These are phyloP conservation scores for Axilococcus clingmanii DNA, from an alignment of 139 green algal species.

Conservation along the genomic window DNA sequence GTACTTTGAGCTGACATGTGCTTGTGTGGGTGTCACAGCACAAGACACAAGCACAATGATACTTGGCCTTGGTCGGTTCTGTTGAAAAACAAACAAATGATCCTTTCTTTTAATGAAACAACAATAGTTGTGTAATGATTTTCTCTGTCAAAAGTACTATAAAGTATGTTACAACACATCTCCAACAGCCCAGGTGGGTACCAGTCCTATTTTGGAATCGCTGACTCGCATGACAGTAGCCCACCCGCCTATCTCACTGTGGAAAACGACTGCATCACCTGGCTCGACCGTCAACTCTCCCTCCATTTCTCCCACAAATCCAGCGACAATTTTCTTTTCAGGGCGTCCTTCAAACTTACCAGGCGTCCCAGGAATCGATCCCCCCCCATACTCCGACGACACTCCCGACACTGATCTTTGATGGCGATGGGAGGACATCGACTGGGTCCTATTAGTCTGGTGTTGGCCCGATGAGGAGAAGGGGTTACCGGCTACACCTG, in stretches of 20 bases:
- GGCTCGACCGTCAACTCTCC: conserved; percentile 27
- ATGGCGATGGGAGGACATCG: too few species aligned
- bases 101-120: too few species aligned
- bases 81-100: too few species aligned
- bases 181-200: conserved; percentile 31
- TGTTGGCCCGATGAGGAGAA: not conserved
- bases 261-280: conserved; percentile 26
- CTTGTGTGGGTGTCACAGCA: too few species aligned
- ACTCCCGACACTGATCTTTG: conserved; percentile 12
- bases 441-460: too few species aligned
- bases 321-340: not conserved
- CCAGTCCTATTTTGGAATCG: conserved; percentile 21
- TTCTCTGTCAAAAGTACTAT: too few species aligned
- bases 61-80: too few species aligned
- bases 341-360: not conserved
- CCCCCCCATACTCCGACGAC: conserved; percentile 2
- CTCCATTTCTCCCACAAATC: conserved; percentile 24
- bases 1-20: too few species aligned
- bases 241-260: conserved; percentile 28
- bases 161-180: too few species aligned
- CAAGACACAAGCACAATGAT: too few species aligned
- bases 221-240: conserved; percentile 18
- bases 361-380: conserved; percentile 16
- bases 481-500: too few species aligned
- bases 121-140: too few species aligned